Percentiles rank a stretch among this genome's conserved stretches.
phyloP scores from a whole-genome alignment of 2,329 filamentous ascomycete species.

The Hyphodiscus sp. region DNA sequence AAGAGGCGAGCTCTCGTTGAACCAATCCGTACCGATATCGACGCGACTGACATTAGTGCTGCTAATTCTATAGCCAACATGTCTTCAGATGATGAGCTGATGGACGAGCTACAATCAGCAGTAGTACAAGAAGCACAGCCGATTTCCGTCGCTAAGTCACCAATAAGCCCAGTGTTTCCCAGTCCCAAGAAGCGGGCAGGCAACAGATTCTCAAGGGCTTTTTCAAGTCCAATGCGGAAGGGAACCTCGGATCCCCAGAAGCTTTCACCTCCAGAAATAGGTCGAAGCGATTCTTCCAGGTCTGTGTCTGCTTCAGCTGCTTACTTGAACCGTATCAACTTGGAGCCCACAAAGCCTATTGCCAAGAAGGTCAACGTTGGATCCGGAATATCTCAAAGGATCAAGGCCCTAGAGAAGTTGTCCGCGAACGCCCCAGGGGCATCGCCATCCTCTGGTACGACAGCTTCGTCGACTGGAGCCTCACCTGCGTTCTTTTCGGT shows the following conservation, averaged over 20 bases:
- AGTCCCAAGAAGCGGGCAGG: constrained; percentile 23
- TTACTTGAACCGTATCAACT: constrained; percentile 49
- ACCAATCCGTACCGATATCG: constrained; percentile 49
- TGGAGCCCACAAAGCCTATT: constrained; percentile 43
- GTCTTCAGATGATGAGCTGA: constrained; percentile 70
- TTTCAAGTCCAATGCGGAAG: constrained; percentile 32
- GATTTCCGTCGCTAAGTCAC: constrained; percentile 74
- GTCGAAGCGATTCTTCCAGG: constrained; percentile 20
- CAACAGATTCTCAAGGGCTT: constrained; percentile 26
- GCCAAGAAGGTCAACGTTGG: constrained; percentile 76
- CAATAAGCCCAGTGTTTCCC: constrained; percentile 60
- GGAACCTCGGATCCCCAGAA: constrained; percentile 31
- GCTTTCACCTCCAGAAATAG: constrained; percentile 34
- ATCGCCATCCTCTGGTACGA: constrained; percentile 4
- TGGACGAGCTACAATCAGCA: constrained; percentile 79
- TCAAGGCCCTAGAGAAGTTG: constrained; percentile 85
- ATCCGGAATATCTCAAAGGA: constrained; percentile 86
- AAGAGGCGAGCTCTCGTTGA: constrained; percentile 33
- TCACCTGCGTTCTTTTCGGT: constrained; percentile 53
- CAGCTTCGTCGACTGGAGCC: constrained; percentile 35
- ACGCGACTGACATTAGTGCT: constrained; percentile 27
- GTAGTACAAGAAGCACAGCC: constrained; percentile 79
- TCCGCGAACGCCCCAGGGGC: constrained; percentile 37
- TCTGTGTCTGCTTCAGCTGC: constrained; percentile 46
- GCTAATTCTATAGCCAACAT: constrained; percentile 41